Evolutionary conservation across 2,329 filamentous ascomycete genomes (phyloP).

Genomic region (Hypoxylon sp.): DNA sequence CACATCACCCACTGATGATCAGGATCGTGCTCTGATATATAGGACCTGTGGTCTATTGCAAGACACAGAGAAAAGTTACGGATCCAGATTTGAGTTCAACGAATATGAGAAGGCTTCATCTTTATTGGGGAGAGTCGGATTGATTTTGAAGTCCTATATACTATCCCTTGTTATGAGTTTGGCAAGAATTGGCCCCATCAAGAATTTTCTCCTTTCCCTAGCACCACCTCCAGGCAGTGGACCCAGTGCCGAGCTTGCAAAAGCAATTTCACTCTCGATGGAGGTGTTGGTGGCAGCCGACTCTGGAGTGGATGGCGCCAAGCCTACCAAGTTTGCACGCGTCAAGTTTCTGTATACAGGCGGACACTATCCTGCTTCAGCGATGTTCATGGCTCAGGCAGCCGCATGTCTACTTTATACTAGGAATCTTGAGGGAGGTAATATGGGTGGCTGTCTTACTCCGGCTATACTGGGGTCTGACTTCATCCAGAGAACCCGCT

Average conservation of each 20-base stretch:
- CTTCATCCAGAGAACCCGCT: neutral
- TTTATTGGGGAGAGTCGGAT: neutral
- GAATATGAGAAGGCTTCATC: slow-evolving; percentile 7
- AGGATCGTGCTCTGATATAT: slow-evolving; percentile 6
- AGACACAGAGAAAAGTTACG: slow-evolving; percentile 1
- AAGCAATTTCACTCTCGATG: neutral
- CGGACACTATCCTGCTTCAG: slow-evolving; percentile 3
- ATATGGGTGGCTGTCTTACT: slow-evolving; percentile 8
- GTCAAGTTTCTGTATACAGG: slow-evolving; percentile 4
- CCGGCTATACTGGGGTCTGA: slow-evolving; percentile 5
- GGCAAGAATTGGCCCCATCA: slow-evolving; percentile 1
- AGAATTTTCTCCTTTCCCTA: neutral
- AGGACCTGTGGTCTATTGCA: slow-evolving; percentile 3
- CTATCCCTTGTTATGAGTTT: neutral
- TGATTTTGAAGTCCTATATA: neutral
- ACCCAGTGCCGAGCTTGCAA: neutral
- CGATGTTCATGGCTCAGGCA: slow-evolving; percentile 1
- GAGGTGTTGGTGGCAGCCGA: slow-evolving; percentile 2
- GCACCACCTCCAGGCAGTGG: neutral
- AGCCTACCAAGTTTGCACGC: neutral
- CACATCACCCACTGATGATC: neutral
- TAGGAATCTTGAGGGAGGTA: neutral
- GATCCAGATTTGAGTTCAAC: slow-evolving; percentile 7
- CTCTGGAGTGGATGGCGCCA: neutral
- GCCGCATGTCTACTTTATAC: slow-evolving; percentile 4